These are phyloP conservation scores for Cucurbita maxima DNA, from an alignment of 306 rosid genomes.

Conservation along the genomic window DNA sequence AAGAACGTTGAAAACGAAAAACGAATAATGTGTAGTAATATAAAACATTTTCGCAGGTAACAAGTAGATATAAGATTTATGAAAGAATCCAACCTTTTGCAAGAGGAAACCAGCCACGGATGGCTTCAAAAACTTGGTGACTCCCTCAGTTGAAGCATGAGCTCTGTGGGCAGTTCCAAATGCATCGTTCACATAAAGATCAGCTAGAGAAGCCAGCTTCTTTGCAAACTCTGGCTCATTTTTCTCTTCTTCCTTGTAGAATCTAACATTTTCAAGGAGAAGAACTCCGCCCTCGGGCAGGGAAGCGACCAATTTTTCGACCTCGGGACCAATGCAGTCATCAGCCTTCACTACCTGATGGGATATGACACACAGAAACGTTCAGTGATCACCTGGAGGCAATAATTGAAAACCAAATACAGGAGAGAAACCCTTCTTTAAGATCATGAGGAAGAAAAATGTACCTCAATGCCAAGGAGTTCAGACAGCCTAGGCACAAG, in stretches of 20 bases:
- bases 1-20: not conserved
- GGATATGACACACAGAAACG: constrained; percentile 11
- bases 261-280: constrained; percentile 93
- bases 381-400: not conserved
- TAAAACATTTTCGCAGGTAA: not conserved
- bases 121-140: constrained; percentile 89
- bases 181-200: constrained; percentile 90
- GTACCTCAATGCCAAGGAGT: constrained; percentile 84
- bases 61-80: not conserved
- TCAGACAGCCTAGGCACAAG: constrained; percentile 88
- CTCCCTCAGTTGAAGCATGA: constrained; percentile 98
- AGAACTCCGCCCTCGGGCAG: constrained; percentile 88
- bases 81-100: constrained; percentile 58
- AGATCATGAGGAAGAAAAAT: not conserved
- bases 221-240: constrained; percentile 91
- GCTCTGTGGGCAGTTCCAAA: constrained; percentile 99
- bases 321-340: constrained; percentile 88
- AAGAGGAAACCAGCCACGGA: constrained; percentile 95
- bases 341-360: constrained; percentile 83
- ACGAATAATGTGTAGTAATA: not conserved
- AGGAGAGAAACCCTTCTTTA: not conserved
- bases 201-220: constrained; percentile 87
- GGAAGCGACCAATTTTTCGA: constrained; percentile 67
- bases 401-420: not conserved
- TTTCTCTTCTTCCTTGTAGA: constrained; percentile 97